Evolutionary conservation across 495 filamentous ascomycete species (phyloP).

Genomic region (Penicillium simplicissimum): DNA sequence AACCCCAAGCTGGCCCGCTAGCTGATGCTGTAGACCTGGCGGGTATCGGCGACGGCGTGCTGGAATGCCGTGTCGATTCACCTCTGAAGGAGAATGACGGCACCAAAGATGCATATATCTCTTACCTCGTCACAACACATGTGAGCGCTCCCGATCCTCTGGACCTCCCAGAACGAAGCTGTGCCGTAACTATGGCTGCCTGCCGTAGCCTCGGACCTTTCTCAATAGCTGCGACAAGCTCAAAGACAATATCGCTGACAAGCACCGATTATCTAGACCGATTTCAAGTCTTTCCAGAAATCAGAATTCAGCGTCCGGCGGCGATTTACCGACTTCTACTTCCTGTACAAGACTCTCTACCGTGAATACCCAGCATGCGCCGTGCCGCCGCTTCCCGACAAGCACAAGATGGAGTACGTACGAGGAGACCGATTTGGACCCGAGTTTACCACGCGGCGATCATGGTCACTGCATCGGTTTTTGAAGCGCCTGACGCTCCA

Average conservation of each 20-base stretch:
- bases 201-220: constrained; percentile 9
- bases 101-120: constrained; percentile 96
- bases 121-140: constrained; percentile 88
- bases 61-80: constrained; percentile 79
- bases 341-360: constrained; percentile 86
- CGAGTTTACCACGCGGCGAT: constrained; percentile 89
- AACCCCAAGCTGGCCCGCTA: constrained; percentile 54
- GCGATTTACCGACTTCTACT: constrained; percentile 96
- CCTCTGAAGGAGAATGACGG: constrained; percentile 94
- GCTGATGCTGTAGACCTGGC: constrained; percentile 62
- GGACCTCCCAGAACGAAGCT: neutral
- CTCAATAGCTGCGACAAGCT: neutral
- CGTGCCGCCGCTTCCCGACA: constrained; percentile 93
- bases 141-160: constrained; percentile 49
- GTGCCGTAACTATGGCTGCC: constrained; percentile 19
- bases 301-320: constrained; percentile 73
- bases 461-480: constrained; percentile 90
- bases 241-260: constrained; percentile 18
- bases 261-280: constrained; percentile 59
- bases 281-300: constrained; percentile 88
- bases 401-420: constrained; percentile 98
- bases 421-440: constrained; percentile 91
- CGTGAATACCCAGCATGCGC: constrained; percentile 88
- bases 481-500: constrained; percentile 84
- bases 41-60: constrained; percentile 71